phyloP scores from a whole-genome alignment of 306 rosid genomes.

The Lablab purpureus region DNA sequence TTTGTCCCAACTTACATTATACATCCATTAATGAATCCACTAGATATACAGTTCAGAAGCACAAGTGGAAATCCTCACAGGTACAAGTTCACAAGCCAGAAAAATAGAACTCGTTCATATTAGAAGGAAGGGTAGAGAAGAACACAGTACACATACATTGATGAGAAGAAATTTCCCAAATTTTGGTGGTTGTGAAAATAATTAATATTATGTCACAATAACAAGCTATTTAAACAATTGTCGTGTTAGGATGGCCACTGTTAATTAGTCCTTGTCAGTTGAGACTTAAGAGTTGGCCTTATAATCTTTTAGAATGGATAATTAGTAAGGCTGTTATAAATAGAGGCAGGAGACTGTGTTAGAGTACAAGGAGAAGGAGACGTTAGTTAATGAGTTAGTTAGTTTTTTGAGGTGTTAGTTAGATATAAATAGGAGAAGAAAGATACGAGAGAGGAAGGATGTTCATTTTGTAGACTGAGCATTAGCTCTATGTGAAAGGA shows the following conservation, averaged over 20 bases:
- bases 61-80: not conserved
- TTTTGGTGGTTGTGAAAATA: constrained; percentile 11
- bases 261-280: not conserved
- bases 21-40: not conserved
- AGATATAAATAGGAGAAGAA: no score
- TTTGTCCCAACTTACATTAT: not conserved
- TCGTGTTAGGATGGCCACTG: not conserved
- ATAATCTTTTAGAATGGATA: not conserved
- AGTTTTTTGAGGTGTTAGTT: not conserved
- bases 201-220: not conserved
- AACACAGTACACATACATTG: not conserved
- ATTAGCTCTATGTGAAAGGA: no score
- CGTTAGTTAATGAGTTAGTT: not conserved
- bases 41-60: not conserved
- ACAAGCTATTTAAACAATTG: not conserved
- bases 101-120: not conserved
- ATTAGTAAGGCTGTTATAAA: not conserved
- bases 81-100: not conserved
- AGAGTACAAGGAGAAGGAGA: not conserved
- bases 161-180: not conserved
- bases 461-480: no score
- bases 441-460: not conserved
- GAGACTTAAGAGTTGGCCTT: not conserved
- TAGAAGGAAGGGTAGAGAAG: not conserved
- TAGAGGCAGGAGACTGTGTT: not conserved